A percentile compares a stretch with the other conserved stretches of the same genome.
These are phyloP conservation scores for Onygenales sp. DNA, from an alignment of 2,329 filamentous ascomycete genomes.

Conservation along the genomic window DNA sequence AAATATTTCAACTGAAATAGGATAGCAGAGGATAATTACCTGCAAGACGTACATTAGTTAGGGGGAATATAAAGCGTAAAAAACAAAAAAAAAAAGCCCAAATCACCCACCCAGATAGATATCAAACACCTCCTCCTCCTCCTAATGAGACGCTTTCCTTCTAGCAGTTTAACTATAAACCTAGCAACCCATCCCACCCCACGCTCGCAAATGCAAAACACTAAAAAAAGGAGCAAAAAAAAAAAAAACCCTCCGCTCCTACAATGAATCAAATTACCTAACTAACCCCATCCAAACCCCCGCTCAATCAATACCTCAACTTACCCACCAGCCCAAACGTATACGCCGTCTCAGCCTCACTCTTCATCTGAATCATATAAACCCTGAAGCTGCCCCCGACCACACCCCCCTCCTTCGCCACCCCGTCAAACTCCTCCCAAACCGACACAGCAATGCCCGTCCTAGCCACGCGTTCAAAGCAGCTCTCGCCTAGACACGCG, in stretches of 20 bases:
- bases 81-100: neutral
- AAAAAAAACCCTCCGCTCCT: neutral
- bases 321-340: conserved; percentile 46
- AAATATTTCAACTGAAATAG: neutral
- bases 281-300: neutral
- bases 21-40: neutral
- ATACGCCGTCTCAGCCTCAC: conserved; percentile 45
- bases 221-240: neutral
- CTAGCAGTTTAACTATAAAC: no score
- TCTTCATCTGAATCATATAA: conserved; percentile 57
- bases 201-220: neutral
- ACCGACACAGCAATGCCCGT: conserved; percentile 84
- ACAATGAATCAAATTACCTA: neutral
- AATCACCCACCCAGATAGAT: neutral
- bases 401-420: conserved; percentile 48
- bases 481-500: conserved; percentile 72
- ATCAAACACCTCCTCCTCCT: no score
- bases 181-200: no score
- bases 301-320: conserved; percentile 35
- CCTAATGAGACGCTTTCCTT: no score
- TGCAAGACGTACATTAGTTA: no score
- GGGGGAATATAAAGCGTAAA: neutral
- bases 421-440: conserved; percentile 65
- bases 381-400: conserved; percentile 48
- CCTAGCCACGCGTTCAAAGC: conserved; percentile 73